Evolutionary conservation across 202 grass and related monocot genomes (phyloP), one percentile per base, ranked within the genome.

Genomic region (Setaria italica): DNA sequence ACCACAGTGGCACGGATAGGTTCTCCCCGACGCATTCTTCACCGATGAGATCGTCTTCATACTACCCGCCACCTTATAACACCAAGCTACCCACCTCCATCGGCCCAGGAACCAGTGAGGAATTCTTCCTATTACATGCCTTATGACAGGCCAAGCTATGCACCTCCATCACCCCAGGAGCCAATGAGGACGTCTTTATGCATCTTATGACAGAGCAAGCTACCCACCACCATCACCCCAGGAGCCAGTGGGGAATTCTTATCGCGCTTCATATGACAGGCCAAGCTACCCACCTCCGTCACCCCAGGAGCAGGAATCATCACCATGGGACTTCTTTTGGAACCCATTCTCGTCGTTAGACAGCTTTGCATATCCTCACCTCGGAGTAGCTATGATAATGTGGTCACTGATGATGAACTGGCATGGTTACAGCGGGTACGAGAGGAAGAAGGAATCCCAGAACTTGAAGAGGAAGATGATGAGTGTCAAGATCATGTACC

Each of bases 361-460:
- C 66, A 87, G 39, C 73, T 92, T 90, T 73, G 70, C 84, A 21
- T 96, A 97, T 79, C 83, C 90, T 8, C 91, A 84, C 29, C 88
- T 78, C 85, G 56, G 71, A 87, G 69, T 53, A 80, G 80, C 85
- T 89, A 91, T 77, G 88, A 94, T 49, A 87, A 80, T 84, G 78
- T 89, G 34, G 84, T 89, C n/a, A 90, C 87, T 75, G 89, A 97
- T 5, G 94, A 99, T 91, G 97, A 99, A 72, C 81, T 94, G 58
- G 93, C 91, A 16, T 70, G 89, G 53, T 85, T 97, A 56, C 92
- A 94, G 68, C 87, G 56, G 74, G 92, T 99, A 67, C 90, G 97
- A 78, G 97, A 99, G 85, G 91, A 97, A 87, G 97, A 99, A 94
- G 97, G 94, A 37, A 99, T 99, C 88, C 97, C 97, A 11, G 97